These are phyloP conservation scores for Trichoderma atrobrunneum DNA, from an alignment of 2,329 filamentous ascomycete genomes.

Conservation along the genomic window DNA sequence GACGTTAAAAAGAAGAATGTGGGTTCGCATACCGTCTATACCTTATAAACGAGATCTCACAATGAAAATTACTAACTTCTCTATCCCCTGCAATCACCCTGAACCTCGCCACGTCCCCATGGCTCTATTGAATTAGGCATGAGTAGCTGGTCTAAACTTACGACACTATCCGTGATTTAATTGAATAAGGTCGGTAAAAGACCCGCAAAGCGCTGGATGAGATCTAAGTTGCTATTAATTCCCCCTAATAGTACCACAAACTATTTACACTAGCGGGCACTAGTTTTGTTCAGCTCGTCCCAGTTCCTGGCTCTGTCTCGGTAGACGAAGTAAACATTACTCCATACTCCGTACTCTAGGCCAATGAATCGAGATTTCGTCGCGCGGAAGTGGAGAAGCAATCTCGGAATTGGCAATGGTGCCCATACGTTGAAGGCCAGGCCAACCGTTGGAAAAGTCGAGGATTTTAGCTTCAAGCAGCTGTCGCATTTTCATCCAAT, in stretches of 20 bases:
- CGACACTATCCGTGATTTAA: background rate
- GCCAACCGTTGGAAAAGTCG: background rate
- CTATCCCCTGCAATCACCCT: background rate
- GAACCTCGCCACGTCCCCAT: background rate
- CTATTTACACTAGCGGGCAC: conserved; percentile 1
- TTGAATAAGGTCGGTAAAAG: background rate
- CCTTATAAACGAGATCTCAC: background rate
- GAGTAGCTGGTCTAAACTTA: background rate
- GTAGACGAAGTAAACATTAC: background rate
- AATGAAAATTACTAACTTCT: background rate
- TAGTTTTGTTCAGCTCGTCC: background rate
- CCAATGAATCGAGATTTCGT: background rate
- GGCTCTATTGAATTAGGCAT: background rate
- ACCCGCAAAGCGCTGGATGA: background rate
- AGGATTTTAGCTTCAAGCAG: background rate
- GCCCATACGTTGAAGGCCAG: background rate
- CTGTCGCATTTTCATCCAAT: background rate
- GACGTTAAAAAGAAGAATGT: background rate
- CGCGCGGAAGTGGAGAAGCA: background rate
- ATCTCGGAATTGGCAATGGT: background rate
- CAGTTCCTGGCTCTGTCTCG: background rate
- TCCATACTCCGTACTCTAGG: background rate
- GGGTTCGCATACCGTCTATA: background rate
- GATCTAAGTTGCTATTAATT: background rate
- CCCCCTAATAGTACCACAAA: background rate